Percentiles rank a stretch among this genome's conserved stretches.
These are phyloP conservation scores for Oidiodendron maius DNA, from an alignment of 495 filamentous ascomycete species.

Conservation along the genomic window DNA sequence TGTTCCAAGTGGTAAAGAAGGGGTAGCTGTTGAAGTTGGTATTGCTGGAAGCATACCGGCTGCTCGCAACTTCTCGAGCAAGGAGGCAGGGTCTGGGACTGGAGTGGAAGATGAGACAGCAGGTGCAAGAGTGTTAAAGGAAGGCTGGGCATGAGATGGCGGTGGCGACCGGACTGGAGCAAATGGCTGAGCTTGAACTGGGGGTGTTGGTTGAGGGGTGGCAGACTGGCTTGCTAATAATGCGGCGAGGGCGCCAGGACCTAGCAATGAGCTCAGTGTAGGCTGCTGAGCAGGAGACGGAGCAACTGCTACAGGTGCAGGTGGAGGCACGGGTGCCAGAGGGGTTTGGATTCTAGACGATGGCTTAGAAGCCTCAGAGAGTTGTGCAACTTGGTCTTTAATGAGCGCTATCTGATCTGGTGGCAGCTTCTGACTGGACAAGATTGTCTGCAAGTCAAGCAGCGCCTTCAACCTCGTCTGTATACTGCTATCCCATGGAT, in stretches of 20 bases:
- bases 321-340: slow-evolving; percentile 19
- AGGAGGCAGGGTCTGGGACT: slow-evolving; percentile 27
- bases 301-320: slow-evolving; percentile 14
- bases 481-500: slow-evolving; percentile 63
- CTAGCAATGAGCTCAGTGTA: slow-evolving; percentile 45
- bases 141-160: slow-evolving; percentile 29
- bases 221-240: slow-evolving; percentile 38
- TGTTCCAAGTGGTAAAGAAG: slow-evolving; percentile 5
- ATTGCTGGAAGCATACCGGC: slow-evolving; percentile 38
- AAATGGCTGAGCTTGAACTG: slow-evolving; percentile 29
- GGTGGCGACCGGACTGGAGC: slow-evolving; percentile 32
- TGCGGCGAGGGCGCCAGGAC: slow-evolving; percentile 45
- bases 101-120: slow-evolving; percentile 24
- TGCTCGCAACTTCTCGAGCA: slow-evolving; percentile 42
- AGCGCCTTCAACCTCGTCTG: slow-evolving; percentile 79
- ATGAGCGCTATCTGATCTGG: slow-evolving; percentile 75
- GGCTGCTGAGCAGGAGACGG: slow-evolving; percentile 27
- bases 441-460: slow-evolving; percentile 74
- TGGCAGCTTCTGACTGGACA: slow-evolving; percentile 72
- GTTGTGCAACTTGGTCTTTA: slow-evolving; percentile 68
- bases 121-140: slow-evolving; percentile 23
- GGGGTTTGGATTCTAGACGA: slow-evolving; percentile 10
- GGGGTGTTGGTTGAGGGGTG: slow-evolving; percentile 37
- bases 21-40: slow-evolving; percentile 20
- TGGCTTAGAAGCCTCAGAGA: slow-evolving; percentile 35